Percentiles rank a stretch among this genome's conserved stretches.
Conservation (phyloP, 1,139 yeast genomes). For the Candida sp. region DNA sequence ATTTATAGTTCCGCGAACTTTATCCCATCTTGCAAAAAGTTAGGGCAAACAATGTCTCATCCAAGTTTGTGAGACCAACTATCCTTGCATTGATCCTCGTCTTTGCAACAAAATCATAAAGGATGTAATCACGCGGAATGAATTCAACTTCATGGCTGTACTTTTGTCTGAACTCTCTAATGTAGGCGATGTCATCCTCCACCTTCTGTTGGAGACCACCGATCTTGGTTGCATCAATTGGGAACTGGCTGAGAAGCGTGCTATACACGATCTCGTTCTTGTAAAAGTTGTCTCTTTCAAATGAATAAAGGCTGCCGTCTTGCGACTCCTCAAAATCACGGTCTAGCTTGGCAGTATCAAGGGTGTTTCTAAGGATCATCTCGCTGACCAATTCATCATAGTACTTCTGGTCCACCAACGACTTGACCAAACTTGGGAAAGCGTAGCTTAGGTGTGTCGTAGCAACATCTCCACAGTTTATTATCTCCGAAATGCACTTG, state of each 20-base stretch:
- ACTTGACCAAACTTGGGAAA: slow-evolving; percentile 8
- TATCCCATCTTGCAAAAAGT: slow-evolving; percentile 9
- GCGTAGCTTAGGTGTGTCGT: slow-evolving; percentile 9
- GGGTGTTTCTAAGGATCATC: slow-evolving; percentile 10
- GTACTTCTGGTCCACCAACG: slow-evolving; percentile 2
- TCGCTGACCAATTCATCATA: slow-evolving; percentile 3
- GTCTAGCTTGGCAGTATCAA: slow-evolving; percentile 5
- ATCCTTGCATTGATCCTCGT: slow-evolving; percentile 10
- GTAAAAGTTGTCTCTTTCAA: slow-evolving; percentile 34
- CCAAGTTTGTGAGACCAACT: slow-evolving; percentile 4
- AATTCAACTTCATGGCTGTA: slow-evolving; percentile 3
- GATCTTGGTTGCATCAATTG: background rate
- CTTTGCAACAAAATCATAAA: slow-evolving; percentile 8
- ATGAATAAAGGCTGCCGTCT: slow-evolving; percentile 27
- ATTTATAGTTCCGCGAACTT: background rate
- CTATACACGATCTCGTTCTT: slow-evolving; percentile 22
- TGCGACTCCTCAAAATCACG: background rate
- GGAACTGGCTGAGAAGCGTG: slow-evolving; percentile 4
- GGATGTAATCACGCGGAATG: slow-evolving; percentile 11
- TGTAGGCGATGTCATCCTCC: slow-evolving; percentile 6
- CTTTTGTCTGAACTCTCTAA: slow-evolving; percentile 3
- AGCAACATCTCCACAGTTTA: slow-evolving; percentile 18
- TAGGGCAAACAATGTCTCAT: slow-evolving; percentile 6
- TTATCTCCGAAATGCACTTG: slow-evolving; percentile 25
- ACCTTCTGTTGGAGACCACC: slow-evolving; percentile 5